Percentiles rank a stretch among this genome's conserved stretches.
These are phyloP conservation scores for Pseudocercospora eumusae DNA, from an alignment of 2,329 filamentous ascomycete genomes.

Conservation along the genomic window DNA sequence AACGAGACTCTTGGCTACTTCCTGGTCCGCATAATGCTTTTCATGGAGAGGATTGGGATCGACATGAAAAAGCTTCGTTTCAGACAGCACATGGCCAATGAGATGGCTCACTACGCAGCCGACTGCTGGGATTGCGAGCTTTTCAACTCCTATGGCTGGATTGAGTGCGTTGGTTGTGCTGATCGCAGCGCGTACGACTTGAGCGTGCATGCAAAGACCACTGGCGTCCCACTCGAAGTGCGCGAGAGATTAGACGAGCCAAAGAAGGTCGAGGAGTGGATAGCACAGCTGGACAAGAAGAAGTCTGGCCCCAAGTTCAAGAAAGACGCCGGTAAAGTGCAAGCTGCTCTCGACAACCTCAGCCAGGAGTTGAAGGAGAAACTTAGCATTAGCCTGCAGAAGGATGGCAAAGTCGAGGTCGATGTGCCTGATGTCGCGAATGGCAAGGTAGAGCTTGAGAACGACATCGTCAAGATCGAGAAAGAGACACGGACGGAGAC, in stretches of 20 bases:
- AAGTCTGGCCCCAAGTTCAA: slow-evolving; percentile 94
- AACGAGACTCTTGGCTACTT: slow-evolving; percentile 99
- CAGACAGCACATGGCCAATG: slow-evolving; percentile 92
- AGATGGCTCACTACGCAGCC: slow-evolving; percentile 90
- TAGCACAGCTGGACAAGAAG: slow-evolving; percentile 87
- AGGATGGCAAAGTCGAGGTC: slow-evolving; percentile 73
- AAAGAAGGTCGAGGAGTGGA: slow-evolving; percentile 79
- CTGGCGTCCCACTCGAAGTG: slow-evolving; percentile 80
- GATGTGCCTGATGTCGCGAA: slow-evolving; percentile 65
- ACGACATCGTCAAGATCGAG: slow-evolving; percentile 80
- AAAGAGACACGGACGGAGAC: slow-evolving; percentile 81
- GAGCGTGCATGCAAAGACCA: slow-evolving; percentile 89
- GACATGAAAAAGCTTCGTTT: slow-evolving; percentile 89
- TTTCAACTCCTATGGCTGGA: slow-evolving; percentile 89
- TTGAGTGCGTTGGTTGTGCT: slow-evolving; percentile 96
- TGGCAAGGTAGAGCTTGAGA: slow-evolving; percentile 76
- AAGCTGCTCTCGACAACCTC: slow-evolving; percentile 73
- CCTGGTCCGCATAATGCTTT: slow-evolving; percentile 87
- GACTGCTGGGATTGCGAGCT: slow-evolving; percentile 99
- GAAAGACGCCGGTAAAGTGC: slow-evolving; percentile 85
- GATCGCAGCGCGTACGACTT: slow-evolving; percentile 94
- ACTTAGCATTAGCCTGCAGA: slow-evolving; percentile 70
- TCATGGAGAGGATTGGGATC: slow-evolving; percentile 84
- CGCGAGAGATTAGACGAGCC: slow-evolving; percentile 79
- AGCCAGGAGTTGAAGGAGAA: slow-evolving; percentile 80